Base-by-base conservation (phyloP, 129 eudicot species). In the Flaveria robusta region DNA sequence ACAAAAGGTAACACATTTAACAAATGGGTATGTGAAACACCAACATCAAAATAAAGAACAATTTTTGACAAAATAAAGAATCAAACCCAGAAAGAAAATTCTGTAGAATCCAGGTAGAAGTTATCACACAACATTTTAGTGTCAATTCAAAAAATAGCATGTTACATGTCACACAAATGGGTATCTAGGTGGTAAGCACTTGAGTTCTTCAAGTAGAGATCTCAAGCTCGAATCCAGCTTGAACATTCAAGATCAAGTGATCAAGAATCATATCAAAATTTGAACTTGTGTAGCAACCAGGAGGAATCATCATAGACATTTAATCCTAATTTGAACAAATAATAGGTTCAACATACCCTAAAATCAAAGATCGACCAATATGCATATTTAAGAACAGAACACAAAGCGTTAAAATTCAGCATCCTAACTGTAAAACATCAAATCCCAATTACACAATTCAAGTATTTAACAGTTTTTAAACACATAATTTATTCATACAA, bases 401-500 rank as follows among this genome's bases (percentile, higher is more conserved):
- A 77, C 24, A 79, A 79, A 39, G 70, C 77, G 20, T 62, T 31
- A 7, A 34, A 62, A 63, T 23, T 49, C 70, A 63, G 77, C 77
- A 79, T 62, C 76, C 64, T 58, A 24, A 26, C 9, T 12, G 19
- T 43, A 56, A 58, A 55, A 11, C 14, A 50, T 49, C 13, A 56
- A 10, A 79, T 62, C 45, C 41, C 41, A 70, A 31, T 27, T 16
- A 27, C 24, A 60, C 65, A 70, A 71, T 47, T 77, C 67, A 27
- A 27, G 31, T 27, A 27, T 27, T 27, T 7, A 79, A 27, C 71
- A 59, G 31, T 70, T 78, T 70, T 78, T 26, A 27, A 60, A 43
- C 46, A 49, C 5, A 23, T 1, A 64, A 23, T 37, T 79, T 71
- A 79, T 79, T 79, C 77, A 62, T 62, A 79, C 77, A 79, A 41